Evolutionary conservation across 73 alveolate genomes (phyloP).

Genomic region (Durusdinium trenchii): DNA sequence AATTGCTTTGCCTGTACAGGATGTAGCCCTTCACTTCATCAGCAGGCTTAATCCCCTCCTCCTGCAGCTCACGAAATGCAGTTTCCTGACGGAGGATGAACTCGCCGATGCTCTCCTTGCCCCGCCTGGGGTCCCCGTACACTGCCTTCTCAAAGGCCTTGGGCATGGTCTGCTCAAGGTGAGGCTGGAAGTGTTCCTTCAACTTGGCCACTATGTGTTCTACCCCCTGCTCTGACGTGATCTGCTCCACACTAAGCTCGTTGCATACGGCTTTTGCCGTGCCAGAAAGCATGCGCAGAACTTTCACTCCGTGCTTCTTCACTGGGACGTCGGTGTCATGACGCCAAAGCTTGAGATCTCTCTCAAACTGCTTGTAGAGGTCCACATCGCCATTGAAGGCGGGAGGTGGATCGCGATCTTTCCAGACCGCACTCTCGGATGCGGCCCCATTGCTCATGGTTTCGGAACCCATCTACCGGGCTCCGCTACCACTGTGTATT

Average conservation of each 20-base stretch:
- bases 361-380: too few species aligned
- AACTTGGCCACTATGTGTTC: background rate
- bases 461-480: too few species aligned
- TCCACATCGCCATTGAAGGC: background rate
- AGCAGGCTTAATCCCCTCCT: background rate
- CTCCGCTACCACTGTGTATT: too few species aligned
- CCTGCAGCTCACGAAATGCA: background rate
- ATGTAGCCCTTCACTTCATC: background rate
- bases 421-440: too few species aligned
- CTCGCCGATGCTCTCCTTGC: background rate
- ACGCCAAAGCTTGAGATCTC: background rate
- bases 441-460: too few species aligned
- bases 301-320: background rate
- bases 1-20: background rate
- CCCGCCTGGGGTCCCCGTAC: background rate
- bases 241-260: background rate
- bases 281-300: background rate
- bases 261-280: background rate
- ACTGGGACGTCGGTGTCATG: background rate
- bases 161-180: background rate
- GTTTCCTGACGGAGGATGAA: constrained; percentile 8
- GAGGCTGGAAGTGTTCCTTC: background rate
- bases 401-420: constrained; percentile 6
- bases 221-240: background rate
- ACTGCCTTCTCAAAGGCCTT: constrained; percentile 36